phyloP scores from a whole-genome alignment of 108 stramenopile genomes.

The Cyclostephanos tholiformis region DNA sequence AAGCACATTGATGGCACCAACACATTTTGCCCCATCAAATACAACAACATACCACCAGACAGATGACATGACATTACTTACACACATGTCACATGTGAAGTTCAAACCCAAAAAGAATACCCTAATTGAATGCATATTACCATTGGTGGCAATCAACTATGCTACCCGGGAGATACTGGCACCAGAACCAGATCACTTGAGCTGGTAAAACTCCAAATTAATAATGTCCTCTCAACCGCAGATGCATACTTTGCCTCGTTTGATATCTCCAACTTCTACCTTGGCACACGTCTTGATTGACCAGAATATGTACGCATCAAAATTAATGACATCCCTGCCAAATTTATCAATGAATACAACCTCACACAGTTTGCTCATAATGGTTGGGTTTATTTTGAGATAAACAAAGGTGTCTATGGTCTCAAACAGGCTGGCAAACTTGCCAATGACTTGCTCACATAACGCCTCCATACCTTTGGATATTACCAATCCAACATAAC shows the following conservation, averaged over 20 bases:
- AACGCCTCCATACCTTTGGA: too few relatives aligned
- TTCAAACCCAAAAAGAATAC: constrained; percentile 35
- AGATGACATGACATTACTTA: background rate
- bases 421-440: too few relatives aligned
- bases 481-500: too few relatives aligned
- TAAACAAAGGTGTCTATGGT: constrained; percentile 55
- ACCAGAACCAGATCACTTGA: constrained; percentile 35
- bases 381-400: too few relatives aligned
- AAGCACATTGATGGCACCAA: background rate
- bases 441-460: constrained; percentile 29
- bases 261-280: constrained; percentile 44
- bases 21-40: background rate
- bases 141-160: constrained; percentile 48
- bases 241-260: constrained; percentile 41
- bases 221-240: too few relatives aligned
- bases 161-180: too few relatives aligned
- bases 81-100: constrained; percentile 1
- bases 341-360: too few relatives aligned
- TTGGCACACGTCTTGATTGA: constrained; percentile 27
- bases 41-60: background rate
- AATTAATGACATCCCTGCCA: too few relatives aligned
- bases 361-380: too few relatives aligned
- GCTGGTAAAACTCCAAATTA: constrained; percentile 42
- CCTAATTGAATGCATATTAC: constrained; percentile 29
- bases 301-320: constrained; percentile 50